Conservation (phyloP, 2,329 filamentous ascomycete genomes). For the Rutstroemia sp. region DNA sequence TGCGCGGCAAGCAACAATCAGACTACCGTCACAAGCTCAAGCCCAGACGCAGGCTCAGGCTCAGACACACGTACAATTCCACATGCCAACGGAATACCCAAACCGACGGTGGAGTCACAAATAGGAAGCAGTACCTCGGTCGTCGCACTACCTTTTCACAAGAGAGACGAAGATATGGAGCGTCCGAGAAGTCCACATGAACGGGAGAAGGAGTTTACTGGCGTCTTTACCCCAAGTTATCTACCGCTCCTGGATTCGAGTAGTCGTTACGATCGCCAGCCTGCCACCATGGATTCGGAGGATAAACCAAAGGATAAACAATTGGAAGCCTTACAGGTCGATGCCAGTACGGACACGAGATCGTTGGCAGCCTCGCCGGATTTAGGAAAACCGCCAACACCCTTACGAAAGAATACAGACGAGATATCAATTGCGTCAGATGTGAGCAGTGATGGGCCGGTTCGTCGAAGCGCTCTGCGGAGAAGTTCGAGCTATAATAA, state of each 20-base stretch:
- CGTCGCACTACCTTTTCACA: background rate
- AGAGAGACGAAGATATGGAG: conserved; percentile 21
- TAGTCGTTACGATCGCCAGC: conserved; percentile 16
- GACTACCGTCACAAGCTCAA: background rate
- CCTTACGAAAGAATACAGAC: conserved; percentile 27
- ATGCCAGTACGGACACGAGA: conserved; percentile 19
- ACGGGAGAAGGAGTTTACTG: conserved; percentile 52
- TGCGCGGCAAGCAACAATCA: conserved; percentile 17
- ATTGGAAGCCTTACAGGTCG: conserved; percentile 15
- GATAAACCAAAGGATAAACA: conserved; percentile 16
- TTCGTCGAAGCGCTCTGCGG: conserved; percentile 49
- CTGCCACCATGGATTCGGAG: conserved; percentile 3
- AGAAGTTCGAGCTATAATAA: conserved; percentile 45
- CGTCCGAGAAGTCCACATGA: conserved; percentile 41
- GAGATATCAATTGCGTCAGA: conserved; percentile 42
- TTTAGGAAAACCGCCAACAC: conserved; percentile 17
- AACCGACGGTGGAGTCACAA: background rate
- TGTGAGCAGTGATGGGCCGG: conserved; percentile 44
- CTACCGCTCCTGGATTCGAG: conserved; percentile 50
- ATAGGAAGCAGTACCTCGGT: background rate
- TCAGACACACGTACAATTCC: conserved; percentile 16
- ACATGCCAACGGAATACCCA: conserved; percentile 2
- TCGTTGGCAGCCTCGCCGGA: conserved; percentile 21
- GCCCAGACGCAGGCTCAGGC: background rate
- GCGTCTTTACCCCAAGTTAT: conserved; percentile 55